Evolutionary conservation across 306 rosid genomes (phyloP).

Genomic region (Carpinus fangiana): DNA sequence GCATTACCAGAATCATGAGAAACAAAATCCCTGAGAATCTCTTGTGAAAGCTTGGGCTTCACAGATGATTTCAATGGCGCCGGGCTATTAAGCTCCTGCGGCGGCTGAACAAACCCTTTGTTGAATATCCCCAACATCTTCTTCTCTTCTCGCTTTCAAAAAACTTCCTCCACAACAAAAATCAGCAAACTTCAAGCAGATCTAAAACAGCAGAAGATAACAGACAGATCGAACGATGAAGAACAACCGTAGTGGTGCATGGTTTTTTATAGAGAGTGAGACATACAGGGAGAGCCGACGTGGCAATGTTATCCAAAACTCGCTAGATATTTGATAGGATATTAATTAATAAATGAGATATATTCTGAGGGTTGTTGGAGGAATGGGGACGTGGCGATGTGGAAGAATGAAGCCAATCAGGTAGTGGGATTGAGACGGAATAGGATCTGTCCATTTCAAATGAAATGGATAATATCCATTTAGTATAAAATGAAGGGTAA

Average conservation of each 20-base stretch:
- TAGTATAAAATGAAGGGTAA: no score
- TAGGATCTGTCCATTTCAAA: no score
- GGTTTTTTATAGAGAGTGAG: slow-evolving; percentile 26
- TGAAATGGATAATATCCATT: no score
- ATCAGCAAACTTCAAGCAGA: not conserved
- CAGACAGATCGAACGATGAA: slow-evolving; percentile 18
- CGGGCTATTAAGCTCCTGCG: slow-evolving; percentile 88
- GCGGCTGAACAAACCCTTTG: slow-evolving; percentile 71
- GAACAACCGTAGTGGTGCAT: not conserved
- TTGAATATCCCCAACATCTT: slow-evolving; percentile 85
- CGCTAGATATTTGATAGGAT: not conserved
- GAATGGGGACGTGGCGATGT: no score
- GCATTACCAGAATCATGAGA: slow-evolving; percentile 38
- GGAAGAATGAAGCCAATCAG: no score
- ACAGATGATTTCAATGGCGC: slow-evolving; percentile 40
- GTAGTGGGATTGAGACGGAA: no score
- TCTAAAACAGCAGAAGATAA: not conserved
- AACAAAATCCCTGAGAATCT: slow-evolving; percentile 55
- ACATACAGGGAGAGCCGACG: slow-evolving; percentile 27
- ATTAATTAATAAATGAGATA: no score
- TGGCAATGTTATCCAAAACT: slow-evolving; percentile 65
- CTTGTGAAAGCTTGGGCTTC: slow-evolving; percentile 54
- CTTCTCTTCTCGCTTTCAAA: not conserved
- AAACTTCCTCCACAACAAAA: not conserved
- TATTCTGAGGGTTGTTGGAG: no score